Evolutionary conservation across 1,284 basidiomycete genomes (phyloP).

Genomic region (Leccinum huronense): DNA sequence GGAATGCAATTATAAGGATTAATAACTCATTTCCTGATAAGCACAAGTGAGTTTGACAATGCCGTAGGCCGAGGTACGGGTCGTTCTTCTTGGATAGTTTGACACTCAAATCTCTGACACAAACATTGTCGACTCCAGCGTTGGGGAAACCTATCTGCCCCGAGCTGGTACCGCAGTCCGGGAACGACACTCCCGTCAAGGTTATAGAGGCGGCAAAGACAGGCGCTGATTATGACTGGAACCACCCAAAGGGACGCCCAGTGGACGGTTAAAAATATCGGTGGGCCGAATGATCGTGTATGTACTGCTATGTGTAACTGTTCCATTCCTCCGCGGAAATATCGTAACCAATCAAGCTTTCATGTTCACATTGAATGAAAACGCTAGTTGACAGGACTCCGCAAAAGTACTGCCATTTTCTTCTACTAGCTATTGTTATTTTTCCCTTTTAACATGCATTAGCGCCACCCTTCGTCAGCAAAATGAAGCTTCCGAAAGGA

Average conservation of each 20-base stretch:
- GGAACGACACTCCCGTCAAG: background rate
- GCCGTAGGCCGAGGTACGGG: constrained; percentile 24
- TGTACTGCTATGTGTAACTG: background rate
- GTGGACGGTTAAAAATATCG: constrained; percentile 17
- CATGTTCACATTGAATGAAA: constrained; percentile 11
- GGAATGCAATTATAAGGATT: constrained; percentile 1
- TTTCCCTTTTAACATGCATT: constrained; percentile 3
- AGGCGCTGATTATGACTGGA: constrained; percentile 23
- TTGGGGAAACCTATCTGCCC: constrained; percentile 21
- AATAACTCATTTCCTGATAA: constrained; percentile 15
- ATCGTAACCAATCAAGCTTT: background rate
- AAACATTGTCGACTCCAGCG: constrained; percentile 12
- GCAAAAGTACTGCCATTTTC: constrained; percentile 26
- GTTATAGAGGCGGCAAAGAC: constrained; percentile 17
- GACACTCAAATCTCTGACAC: constrained; percentile 13
- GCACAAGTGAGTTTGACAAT: constrained; percentile 28
- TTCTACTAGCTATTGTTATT: constrained; percentile 25
- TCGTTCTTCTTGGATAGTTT: background rate
- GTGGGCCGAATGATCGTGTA: constrained; percentile 3
- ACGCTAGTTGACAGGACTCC: constrained; percentile 1
- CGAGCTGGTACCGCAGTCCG: constrained; percentile 24
- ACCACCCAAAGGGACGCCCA: constrained; percentile 18
- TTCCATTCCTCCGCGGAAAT: constrained; percentile 11
- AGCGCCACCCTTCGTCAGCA: constrained; percentile 16
- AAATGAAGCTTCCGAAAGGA: constrained; percentile 20